Conservation (phyloP, 2,329 filamentous ascomycete genomes). For the Monosporascus sp. region DNA sequence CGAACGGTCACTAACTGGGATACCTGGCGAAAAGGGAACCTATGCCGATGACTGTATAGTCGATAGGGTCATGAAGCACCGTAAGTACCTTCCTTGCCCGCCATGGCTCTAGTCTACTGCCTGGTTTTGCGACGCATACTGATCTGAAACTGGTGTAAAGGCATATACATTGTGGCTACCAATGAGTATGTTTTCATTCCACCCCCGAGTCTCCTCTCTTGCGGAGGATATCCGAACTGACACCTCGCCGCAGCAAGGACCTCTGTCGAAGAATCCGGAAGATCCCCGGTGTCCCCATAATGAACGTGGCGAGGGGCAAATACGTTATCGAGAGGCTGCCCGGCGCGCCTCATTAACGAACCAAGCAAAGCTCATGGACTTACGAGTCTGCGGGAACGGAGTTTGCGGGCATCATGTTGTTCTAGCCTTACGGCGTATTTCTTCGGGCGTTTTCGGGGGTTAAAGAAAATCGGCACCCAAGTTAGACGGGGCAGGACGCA, state of each 20-base stretch:
- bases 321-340: slow-evolving; percentile 92
- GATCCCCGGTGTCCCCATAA: slow-evolving; percentile 63
- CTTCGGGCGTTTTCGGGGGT: neutral
- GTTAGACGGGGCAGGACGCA: too few relatives aligned
- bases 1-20: too few relatives aligned
- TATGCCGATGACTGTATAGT: slow-evolving; percentile 82
- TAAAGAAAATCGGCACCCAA: neutral
- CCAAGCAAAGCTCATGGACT: neutral
- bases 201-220: slow-evolving; percentile 27
- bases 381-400: neutral
- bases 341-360: slow-evolving; percentile 61
- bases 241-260: slow-evolving; percentile 56
- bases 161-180: slow-evolving; percentile 73
- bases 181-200: slow-evolving; percentile 37
- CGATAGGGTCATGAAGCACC: slow-evolving; percentile 64
- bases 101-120: neutral
- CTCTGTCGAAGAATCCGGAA: slow-evolving; percentile 81
- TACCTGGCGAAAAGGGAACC: slow-evolving; percentile 25
- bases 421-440: neutral
- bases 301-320: slow-evolving; percentile 82
- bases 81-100: neutral
- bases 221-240: slow-evolving; percentile 39
- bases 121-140: neutral
- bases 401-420: too few relatives aligned
- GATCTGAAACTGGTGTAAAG: slow-evolving; percentile 16